Conservation (phyloP, 371 early-diverging fungal species). For the Neoconidiobolus thromboides region DNA sequence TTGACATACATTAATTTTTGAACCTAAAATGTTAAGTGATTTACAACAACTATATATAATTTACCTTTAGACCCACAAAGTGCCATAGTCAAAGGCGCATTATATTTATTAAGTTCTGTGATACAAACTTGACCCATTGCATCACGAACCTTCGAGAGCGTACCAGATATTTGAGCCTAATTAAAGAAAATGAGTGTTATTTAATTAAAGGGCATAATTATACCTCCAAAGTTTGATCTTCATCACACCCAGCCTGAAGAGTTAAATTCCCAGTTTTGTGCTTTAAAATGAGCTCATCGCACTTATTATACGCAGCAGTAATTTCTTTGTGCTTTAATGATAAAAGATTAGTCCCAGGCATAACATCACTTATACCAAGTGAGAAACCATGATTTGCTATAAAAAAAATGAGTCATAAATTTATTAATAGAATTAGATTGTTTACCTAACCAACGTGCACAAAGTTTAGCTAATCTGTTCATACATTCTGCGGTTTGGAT, state of each 20-base stretch:
- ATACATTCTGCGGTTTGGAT: constrained; percentile 76
- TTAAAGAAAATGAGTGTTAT: constrained; percentile 8
- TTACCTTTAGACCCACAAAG: constrained; percentile 91
- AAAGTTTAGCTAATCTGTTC: constrained; percentile 87
- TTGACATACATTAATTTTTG: constrained; percentile 97
- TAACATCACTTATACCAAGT: constrained; percentile 97
- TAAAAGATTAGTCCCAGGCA: constrained; percentile 56
- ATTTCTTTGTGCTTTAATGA: constrained; percentile 66
- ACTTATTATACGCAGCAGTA: constrained; percentile 57
- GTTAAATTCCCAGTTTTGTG: constrained; percentile 54
- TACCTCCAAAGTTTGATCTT: constrained; percentile 77
- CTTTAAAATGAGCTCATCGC: constrained; percentile 62
- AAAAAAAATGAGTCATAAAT: too few species aligned
- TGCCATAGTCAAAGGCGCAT: constrained; percentile 97
- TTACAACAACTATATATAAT: constrained; percentile 3
- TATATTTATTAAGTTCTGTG: constrained; percentile 80
- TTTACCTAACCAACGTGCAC: constrained; percentile 84
- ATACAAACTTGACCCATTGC: constrained; percentile 90
- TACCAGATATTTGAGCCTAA: constrained; percentile 61
- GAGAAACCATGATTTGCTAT: constrained; percentile 64
- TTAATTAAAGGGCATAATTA: neutral
- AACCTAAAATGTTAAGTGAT: constrained; percentile 36
- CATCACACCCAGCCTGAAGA: constrained; percentile 72
- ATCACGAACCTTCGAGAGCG: constrained; percentile 87
- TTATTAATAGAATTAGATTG: too few species aligned